Evolutionary conservation across 129 eudicot genomes (phyloP).

Genomic region (sunflower (Helianthus annuus)): HanXRQr2.0-SUNRISE NC_035436.2:204074843-204075342

Average conservation of each 20-base stretch:
- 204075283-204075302: constrained; percentile 75
- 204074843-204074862: constrained; percentile 98
- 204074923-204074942: constrained; percentile 68
- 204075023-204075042: constrained; percentile 92
- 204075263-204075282: constrained; percentile 69
- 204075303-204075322: constrained; percentile 98
- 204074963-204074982: constrained; percentile 15
- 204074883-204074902: constrained; percentile 92
- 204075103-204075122: constrained; percentile 73
- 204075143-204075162: background rate
- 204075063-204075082: constrained; percentile 90
- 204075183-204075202: constrained; percentile 87
- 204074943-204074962: constrained; percentile 4
- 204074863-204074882: constrained; percentile 95
- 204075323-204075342: constrained; percentile 29
- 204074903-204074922: constrained; percentile 84
- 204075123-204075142: background rate
- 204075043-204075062: constrained; percentile 97
- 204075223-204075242: constrained; percentile 86
- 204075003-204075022: constrained; percentile 46
- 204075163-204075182: background rate
- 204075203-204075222: constrained; percentile 99
- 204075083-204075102: constrained; percentile 89
- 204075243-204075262: constrained; percentile 82
- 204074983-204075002: background rate